A percentile compares a stretch with the other conserved stretches of the same genome.
These are phyloP conservation scores for Globisporangium splendens DNA, from an alignment of 352 stramenopile genomes.

Conservation along the genomic window DNA sequence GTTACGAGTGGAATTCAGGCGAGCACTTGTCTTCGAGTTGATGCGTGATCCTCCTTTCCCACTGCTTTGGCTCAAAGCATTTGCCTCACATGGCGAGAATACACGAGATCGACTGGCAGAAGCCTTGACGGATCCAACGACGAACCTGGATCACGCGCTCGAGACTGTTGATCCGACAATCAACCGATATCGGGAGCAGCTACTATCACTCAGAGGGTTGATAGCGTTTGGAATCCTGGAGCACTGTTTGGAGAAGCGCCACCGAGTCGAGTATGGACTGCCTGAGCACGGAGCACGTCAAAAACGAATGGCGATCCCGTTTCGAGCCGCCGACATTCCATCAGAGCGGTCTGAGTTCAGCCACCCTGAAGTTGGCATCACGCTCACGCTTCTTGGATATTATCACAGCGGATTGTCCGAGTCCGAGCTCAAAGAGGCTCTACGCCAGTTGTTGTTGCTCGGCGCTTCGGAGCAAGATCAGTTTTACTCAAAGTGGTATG, in stretches of 20 bases:
- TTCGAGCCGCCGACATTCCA: slow-evolving; percentile 79
- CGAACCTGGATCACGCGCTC: slow-evolving; percentile 24
- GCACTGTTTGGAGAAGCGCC: slow-evolving; percentile 83
- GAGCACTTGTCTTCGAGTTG: slow-evolving; percentile 54
- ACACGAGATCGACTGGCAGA: slow-evolving; percentile 22
- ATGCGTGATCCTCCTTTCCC: slow-evolving; percentile 57
- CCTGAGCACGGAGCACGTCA: slow-evolving; percentile 23
- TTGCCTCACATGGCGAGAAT: slow-evolving; percentile 9
- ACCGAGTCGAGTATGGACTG: slow-evolving; percentile 81
- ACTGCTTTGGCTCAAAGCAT: slow-evolving; percentile 55
- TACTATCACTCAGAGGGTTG: slow-evolving; percentile 72
- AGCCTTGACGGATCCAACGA: slow-evolving; percentile 30
- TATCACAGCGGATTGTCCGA: slow-evolving; percentile 71
- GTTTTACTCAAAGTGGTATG: slow-evolving; percentile 74
- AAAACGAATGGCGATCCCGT: slow-evolving; percentile 85
- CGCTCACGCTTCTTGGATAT: slow-evolving; percentile 81
- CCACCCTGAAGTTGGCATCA: slow-evolving; percentile 83
- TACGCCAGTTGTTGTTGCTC: slow-evolving; percentile 58
- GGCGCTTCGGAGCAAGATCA: slow-evolving; percentile 55
- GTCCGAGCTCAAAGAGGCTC: slow-evolving; percentile 42
- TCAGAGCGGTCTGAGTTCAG: slow-evolving; percentile 84
- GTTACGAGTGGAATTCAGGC: slow-evolving; percentile 22
- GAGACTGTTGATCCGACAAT: slow-evolving; percentile 14
- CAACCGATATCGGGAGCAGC: slow-evolving; percentile 20
- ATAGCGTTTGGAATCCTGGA: slow-evolving; percentile 75